phyloP scores from a whole-genome alignment of 164 flowering plant species.

The Kingdonia uniflora region DNA sequence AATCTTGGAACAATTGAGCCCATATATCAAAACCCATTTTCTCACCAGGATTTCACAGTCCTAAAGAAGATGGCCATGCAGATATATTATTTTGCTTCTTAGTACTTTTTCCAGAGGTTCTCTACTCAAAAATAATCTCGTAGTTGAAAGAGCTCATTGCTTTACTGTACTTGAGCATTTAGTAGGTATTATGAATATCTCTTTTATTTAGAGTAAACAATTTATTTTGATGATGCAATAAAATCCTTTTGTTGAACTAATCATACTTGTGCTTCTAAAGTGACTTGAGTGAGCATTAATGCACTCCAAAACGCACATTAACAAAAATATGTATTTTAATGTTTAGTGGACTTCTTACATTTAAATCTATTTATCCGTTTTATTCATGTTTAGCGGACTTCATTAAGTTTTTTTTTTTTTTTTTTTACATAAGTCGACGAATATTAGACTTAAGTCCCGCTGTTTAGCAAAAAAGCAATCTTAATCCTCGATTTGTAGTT shows the following conservation, averaged over 20 bases:
- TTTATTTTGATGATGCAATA: too few relatives aligned
- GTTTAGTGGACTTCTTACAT: neutral
- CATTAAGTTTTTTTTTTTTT: too few relatives aligned
- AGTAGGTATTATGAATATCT: neutral
- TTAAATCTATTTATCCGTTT: neutral
- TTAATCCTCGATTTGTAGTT: too few relatives aligned
- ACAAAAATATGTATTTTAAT: too few relatives aligned
- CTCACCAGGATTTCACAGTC: slow-evolving; percentile 69
- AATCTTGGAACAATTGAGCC: slow-evolving; percentile 19
- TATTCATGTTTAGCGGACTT: slow-evolving; percentile 24
- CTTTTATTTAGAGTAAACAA: neutral
- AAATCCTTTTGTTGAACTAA: too few relatives aligned
- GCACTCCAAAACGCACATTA: too few relatives aligned
- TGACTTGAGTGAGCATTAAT: too few relatives aligned
- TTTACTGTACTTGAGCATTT: neutral
- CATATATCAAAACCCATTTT: slow-evolving; percentile 49
- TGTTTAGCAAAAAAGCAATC: too few relatives aligned
- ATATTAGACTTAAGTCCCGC: too few relatives aligned
- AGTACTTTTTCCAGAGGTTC: neutral
- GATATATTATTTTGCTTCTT: neutral
- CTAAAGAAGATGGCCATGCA: slow-evolving; percentile 28
- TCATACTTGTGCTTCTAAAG: too few relatives aligned
- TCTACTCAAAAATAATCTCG: neutral
- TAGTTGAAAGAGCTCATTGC: neutral
- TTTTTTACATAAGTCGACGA: too few relatives aligned